Base-by-base conservation (phyloP, 1,139 yeast species). In the Suhomyces wounanorum region DNA sequence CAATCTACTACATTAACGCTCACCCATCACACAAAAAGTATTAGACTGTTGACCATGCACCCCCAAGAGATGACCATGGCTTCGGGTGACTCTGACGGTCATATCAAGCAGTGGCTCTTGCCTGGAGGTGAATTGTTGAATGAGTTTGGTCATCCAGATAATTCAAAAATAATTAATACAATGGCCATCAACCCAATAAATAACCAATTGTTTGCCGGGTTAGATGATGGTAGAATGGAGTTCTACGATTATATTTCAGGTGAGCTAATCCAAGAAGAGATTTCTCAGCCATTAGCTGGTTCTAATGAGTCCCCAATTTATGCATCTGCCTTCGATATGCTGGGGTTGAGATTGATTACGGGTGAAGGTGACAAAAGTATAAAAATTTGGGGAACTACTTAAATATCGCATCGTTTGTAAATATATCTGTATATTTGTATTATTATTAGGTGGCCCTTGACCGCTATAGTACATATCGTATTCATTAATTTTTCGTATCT, bases 361-460 rank as follows among this genome's bases (percentile, higher is more conserved):
- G 90, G 97, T 48, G 96, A 89, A 61, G 86, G 91, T 10, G 99
- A 94, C 67, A 92, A 91, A 67, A 86, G 91, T 60, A 83, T 94
- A 45, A 90, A 91, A 65, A 73, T 94, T 1, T 94, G 97, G 97
- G 82, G 78, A 45, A 33, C 35, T 8, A 18, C 40, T 37, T 14
- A 26, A 13, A 23, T 17, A 26, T 40, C 10, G 8, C n/a, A 33
- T 14, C 6, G 30, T 5, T 30, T 30, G 13, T 41, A 31, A 21
- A n/a, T 8, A 4, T 5, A 16, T 17, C 11, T 39, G 13, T 36
- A 17, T 26, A 14, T 16, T n/a, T 26, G 33, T 26, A 43, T 28
- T 38, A 21, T 9, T 10, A 38, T 18, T 21, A 18, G 13, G 7
- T 21, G 17, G 16, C 28, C 1, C 11, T 21, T 23, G n/a, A 13